Evolutionary conservation across 495 filamentous ascomycete genomes (phyloP), one percentile per base, ranked within the genome.

Genomic region (Filosporella fistucella): DNA sequence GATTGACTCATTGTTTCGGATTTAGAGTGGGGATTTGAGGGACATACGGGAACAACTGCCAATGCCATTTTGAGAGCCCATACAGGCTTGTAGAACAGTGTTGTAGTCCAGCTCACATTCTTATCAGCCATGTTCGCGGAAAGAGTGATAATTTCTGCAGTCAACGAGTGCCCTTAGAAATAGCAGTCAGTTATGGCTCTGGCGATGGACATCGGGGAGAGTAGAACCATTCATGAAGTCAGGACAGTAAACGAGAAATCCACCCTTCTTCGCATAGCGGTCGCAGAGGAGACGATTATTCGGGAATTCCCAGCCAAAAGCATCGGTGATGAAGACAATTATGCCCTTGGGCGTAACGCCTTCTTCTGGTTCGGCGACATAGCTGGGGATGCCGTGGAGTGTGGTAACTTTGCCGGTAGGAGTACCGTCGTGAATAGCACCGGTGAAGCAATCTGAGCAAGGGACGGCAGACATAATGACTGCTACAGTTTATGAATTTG

Each of bases 141-240:
- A 38, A 38, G 13, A 7, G 32, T 45, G 20, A 9, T 38, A 14
- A 11, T 57, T 44, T 18, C 62, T 43, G 16, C 25, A 38, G 4
- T 38, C 18, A 8, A 30, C n/a, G 8, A 8, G 28, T 8, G 28
- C 28, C n/a, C 28, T n/a, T 8, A 30, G 28, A n/a, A 30, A n/a
- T n/a, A 30, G n/a, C 8, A n/a, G n/a, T 8, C 8, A n/a, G 28
- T 30, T n/a, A 30, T 30, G 28, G 28, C n/a, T 30, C 8, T 30
- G 24, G 14, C 11, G 22, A 5, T 24, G 17, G 42, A 24, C n/a
- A n/a, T n/a, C 18, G 25, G 28, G 28, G 18, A 39, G 20, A 13
- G 18, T 8, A n/a, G 10, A 24, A 78, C 80, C 78, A 44, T 69
- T 61, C 75, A 82, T 77, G 54, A 84, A 78, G 47, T 84, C 79